These are phyloP conservation scores for Ophioceras dolichostomum DNA, from an alignment of 2,329 filamentous ascomycete genomes.

Conservation along the genomic window DNA sequence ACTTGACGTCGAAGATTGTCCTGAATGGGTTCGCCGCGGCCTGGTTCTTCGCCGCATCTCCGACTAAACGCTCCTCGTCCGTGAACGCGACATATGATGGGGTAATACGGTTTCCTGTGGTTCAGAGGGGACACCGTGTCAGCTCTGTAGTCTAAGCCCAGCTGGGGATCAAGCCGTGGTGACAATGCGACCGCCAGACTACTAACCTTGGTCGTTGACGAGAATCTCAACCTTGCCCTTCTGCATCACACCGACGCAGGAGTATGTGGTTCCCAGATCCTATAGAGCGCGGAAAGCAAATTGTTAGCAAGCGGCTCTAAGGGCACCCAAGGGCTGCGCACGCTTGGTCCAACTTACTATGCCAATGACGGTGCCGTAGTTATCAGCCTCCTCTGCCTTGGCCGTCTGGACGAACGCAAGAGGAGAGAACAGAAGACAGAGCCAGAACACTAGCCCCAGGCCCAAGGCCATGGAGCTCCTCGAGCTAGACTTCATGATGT, in stretches of 20 bases:
- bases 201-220: conserved; percentile 68
- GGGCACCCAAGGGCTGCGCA: too few relatives aligned
- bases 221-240: conserved; percentile 92
- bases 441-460: conserved; percentile 86
- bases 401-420: conserved; percentile 75
- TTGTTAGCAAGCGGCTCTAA: conserved; percentile 13
- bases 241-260: conserved; percentile 91
- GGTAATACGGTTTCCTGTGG: conserved; percentile 78
- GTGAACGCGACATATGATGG: conserved; percentile 94
- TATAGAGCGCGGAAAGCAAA: conserved; percentile 13
- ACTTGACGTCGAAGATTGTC: conserved; percentile 78
- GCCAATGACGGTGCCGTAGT: conserved; percentile 83
- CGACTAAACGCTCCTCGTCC: conserved; percentile 91
- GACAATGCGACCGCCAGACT: neutral
- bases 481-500: conserved; percentile 9
- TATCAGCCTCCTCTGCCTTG: conserved; percentile 59
- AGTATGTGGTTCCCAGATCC: conserved; percentile 81
- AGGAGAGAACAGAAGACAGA: conserved; percentile 78
- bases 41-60: conserved; percentile 97
- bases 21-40: conserved; percentile 66
- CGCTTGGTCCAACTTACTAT: conserved; percentile 63
- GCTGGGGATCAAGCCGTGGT: too few relatives aligned
- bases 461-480: conserved; percentile 21
- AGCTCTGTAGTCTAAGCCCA: too few relatives aligned
- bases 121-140: conserved; percentile 3